phyloP scores from a whole-genome alignment of 768 basidiomycete genomes.

The Tremella fuciformis region DNA sequence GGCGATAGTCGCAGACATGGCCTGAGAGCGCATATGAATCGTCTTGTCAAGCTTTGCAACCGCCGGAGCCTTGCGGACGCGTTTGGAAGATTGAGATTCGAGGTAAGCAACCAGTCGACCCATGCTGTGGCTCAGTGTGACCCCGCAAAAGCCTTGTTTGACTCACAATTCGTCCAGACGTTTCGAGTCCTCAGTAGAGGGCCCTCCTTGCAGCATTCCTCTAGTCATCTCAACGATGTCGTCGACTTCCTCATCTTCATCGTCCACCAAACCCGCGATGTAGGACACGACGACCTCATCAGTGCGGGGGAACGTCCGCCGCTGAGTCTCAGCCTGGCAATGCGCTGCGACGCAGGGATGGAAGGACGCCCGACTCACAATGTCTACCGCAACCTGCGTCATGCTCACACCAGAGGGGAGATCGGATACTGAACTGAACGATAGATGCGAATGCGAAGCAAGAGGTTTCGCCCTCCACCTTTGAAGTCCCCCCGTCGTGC shows the following conservation, averaged over 20 bases:
- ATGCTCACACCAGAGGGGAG: no score
- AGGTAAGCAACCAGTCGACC: slow-evolving; percentile 47
- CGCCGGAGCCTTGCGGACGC: slow-evolving; percentile 29
- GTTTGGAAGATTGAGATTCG: slow-evolving; percentile 43
- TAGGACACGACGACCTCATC: slow-evolving; percentile 53
- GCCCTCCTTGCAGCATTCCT: slow-evolving; percentile 49
- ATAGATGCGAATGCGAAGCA: no score
- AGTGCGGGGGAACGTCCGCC: slow-evolving; percentile 49
- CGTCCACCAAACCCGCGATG: slow-evolving; percentile 52
- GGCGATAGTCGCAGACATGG: slow-evolving; percentile 51
- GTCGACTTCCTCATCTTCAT: slow-evolving; percentile 53
- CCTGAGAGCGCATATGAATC: slow-evolving; percentile 51
- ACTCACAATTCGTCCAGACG: slow-evolving; percentile 51
- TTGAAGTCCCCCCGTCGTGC: no score
- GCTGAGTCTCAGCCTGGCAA: slow-evolving; percentile 14
- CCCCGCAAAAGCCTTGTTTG: not conserved
- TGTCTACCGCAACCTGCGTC: slow-evolving; percentile 42
- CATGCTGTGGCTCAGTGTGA: slow-evolving; percentile 34
- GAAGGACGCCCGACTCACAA: slow-evolving; percentile 25
- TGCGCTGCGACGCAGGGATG: not conserved
- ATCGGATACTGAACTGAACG: no score
- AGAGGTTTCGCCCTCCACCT: no score
- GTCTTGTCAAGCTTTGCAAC: slow-evolving; percentile 49
- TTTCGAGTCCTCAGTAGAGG: slow-evolving; percentile 26
- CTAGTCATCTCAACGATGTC: slow-evolving; percentile 51